Base-by-base conservation (phyloP, 371 early-diverging fungal species). In the Mortierella sp. region DNA sequence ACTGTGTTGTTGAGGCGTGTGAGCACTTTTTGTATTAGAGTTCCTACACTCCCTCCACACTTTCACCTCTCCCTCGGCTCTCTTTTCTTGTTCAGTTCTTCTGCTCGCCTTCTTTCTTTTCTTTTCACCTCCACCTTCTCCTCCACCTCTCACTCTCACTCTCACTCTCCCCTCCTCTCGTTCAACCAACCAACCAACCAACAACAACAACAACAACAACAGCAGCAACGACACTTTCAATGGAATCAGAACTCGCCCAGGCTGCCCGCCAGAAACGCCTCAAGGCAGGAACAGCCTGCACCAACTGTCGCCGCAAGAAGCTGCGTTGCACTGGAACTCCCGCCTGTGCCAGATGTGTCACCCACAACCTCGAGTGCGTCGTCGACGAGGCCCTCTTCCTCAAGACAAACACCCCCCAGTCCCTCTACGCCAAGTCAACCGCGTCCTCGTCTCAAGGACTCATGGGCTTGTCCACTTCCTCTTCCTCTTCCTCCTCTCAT, bases 301-400 rank as follows among this genome's bases (percentile, higher is more conserved):
- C 78, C 21, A 78, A 78, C 78, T 78, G 78, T 32, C 78, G 78
- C 32, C 78, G 78, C 43, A 78, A 78, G 55, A 78, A 78, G 68
- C 78, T 78, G 21, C 78, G 78, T 10, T 78, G 78, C 44, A 78
- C 78, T 29, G 78, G 78, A 49, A 78, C 78, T 27, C 78, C 78
- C 6, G 44, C 65, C 21, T 78, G 78, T 73, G 74, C 73, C 18
- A 74, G 78, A 16, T 78, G 78, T 55, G 65, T 73, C n/a, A 68
- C 78, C 73, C 78, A 78, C 41, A 73, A 65, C 46, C 78, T 78
- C 58, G 74, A 78, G 6, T 78, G 78, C 41, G 74, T 73, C 3
- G 78, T 78, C 78, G 78, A 78, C 44, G 78, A 78, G 54, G 74
- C 65, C 74, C 68, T 78, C 32, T 78, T 78, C 68, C 74, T 78